phyloP scores from a whole-genome alignment of 225 moss, liverwort and hornwort species.

The Straminergon stramineum region DNA sequence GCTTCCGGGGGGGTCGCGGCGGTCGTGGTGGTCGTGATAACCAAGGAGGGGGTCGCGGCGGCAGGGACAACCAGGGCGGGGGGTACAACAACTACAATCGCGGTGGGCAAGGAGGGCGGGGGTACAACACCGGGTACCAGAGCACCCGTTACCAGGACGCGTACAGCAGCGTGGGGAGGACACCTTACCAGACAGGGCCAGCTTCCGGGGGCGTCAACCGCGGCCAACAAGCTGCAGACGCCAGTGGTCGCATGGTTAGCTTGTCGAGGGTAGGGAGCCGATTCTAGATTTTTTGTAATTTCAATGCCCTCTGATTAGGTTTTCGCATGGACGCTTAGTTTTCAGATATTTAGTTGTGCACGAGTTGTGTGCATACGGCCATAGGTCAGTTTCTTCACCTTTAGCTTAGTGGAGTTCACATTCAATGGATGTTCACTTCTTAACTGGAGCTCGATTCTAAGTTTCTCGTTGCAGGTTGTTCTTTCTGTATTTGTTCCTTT shows the following conservation, averaged over 20 bases:
- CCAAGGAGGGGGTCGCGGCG: constrained; percentile 24
- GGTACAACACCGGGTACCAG: constrained; percentile 65
- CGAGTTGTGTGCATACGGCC: background rate
- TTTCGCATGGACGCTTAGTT: background rate
- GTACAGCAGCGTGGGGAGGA: constrained; percentile 88
- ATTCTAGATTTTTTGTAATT: constrained; percentile 9
- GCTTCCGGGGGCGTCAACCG: constrained; percentile 63
- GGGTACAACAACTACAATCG: constrained; percentile 56
- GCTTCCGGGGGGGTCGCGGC: constrained; percentile 35
- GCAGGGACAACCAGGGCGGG: constrained; percentile 29
- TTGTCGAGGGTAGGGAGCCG: constrained; percentile 42
- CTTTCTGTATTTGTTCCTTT: background rate
- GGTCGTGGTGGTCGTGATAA: constrained; percentile 38
- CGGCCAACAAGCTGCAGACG: constrained; percentile 58
- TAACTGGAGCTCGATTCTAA: background rate
- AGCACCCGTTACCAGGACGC: constrained; percentile 97
- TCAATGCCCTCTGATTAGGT: background rate
- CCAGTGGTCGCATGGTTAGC: constrained; percentile 90
- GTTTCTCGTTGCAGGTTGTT: background rate
- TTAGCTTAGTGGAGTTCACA: background rate
- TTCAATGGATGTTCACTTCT: background rate
- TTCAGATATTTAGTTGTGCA: background rate
- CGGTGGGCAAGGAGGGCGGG: constrained; percentile 53
- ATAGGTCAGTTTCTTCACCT: background rate
- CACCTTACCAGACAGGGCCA: constrained; percentile 79